Base-by-base conservation (phyloP, 768 basidiomycete species). In the Russula griseocarnosa region DNA sequence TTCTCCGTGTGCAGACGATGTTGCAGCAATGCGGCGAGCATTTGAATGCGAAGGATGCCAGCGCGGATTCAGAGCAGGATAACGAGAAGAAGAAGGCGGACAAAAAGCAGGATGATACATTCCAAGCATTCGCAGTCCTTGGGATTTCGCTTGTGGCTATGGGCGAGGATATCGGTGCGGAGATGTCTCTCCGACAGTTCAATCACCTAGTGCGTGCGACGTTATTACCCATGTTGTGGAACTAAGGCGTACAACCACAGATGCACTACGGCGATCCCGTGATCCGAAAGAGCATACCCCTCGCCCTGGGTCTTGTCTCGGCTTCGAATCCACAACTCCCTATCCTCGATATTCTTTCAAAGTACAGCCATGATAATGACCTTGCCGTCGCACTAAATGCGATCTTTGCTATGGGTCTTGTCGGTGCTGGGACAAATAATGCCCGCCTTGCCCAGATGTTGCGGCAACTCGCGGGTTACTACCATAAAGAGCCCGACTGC, bases 371-470 rank as follows among this genome's bases (percentile, higher is more conserved):
- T 79, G 96, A 99, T 79, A 94, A 91, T 71, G 97, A 99, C 76
- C 86, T 98, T n/a, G 82, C 85, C 49, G 97, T 99, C 11, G 97
- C 96, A 0, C 83, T 93, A 56, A 98, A 98, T 71, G 92, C 97
- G 30, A 98, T 99, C 76, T 92, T 98, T 70, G 95, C 95, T 3
- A 98, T 99, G 96, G 97, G 97, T 65, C 82, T 99, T 28, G 89
- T 98, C 57, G 97, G 97, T 34, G 96, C 96, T 2, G 97, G 97
- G 36, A 94, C 94, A n/a, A 99, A 99, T 76, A 98, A 99, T 69
- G 97, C 97, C 16, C 86, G 94, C 44, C 81, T 99, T 44, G 96
- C 90, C 14, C 97, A 99, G 76, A 97, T 99, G 96, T 83, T 99
- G 36, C 82, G 97, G 47, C 94, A 95, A 72, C 82, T 99, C 5